A percentile compares a stretch with the other conserved stretches of the same genome.
Evolutionary conservation across 2,329 filamentous ascomycete species (phyloP).

Genomic region (Colletotrichum viniferum): DNA sequence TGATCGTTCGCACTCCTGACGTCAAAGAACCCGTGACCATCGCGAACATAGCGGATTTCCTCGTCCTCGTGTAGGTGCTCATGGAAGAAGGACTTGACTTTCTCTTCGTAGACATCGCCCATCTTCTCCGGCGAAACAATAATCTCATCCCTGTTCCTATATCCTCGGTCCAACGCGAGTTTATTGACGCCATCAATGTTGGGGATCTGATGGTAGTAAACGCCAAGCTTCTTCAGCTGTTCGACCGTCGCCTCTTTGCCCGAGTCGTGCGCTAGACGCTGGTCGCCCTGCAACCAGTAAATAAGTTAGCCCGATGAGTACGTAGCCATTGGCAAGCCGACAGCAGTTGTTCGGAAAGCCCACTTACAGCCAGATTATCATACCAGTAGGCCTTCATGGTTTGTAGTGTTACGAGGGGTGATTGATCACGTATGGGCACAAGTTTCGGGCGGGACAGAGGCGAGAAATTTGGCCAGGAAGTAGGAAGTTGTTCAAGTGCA

Average conservation of each 20-base stretch:
- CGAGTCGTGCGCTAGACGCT: slow-evolving; percentile 88
- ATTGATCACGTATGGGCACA: not conserved
- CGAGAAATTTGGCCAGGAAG: not conserved
- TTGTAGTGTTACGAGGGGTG: not conserved
- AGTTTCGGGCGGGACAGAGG: not conserved
- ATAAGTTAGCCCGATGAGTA: not conserved
- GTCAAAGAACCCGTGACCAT: slow-evolving; percentile 91
- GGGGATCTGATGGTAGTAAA: slow-evolving; percentile 76
- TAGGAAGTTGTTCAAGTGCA: not conserved
- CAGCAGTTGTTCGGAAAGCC: not conserved
- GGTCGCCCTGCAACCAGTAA: slow-evolving; percentile 73
- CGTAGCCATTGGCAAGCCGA: not conserved
- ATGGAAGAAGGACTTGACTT: slow-evolving; percentile 91
- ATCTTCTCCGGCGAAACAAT: slow-evolving; percentile 85
- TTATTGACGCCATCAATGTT: slow-evolving; percentile 70
- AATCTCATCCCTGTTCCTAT: slow-evolving; percentile 95
- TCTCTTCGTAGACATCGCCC: slow-evolving; percentile 87
- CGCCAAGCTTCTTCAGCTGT: slow-evolving; percentile 76
- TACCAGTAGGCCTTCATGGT: slow-evolving; percentile 63
- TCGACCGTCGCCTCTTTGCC: slow-evolving; percentile 68
- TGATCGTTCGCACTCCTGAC: slow-evolving; percentile 81
- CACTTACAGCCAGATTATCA: slow-evolving; percentile 57
- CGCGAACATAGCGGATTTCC: slow-evolving; percentile 94
- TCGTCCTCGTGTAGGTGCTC: slow-evolving; percentile 99
- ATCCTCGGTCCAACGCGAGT: slow-evolving; percentile 76